Conservation (phyloP, 495 filamentous ascomycete genomes). For the Aspergillus panamensis region DNA sequence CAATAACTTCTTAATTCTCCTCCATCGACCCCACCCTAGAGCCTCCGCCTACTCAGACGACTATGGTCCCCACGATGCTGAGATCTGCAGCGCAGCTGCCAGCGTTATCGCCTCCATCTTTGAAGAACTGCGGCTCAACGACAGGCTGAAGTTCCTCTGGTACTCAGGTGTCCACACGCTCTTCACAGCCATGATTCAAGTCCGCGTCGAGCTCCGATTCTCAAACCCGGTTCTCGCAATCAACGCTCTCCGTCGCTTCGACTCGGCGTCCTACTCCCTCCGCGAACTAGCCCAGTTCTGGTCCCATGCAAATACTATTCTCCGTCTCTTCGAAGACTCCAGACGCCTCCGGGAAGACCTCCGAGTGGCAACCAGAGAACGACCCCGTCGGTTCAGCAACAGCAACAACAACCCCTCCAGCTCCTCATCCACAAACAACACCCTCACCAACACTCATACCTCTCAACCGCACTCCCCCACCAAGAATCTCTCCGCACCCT, state of each 20-base stretch:
- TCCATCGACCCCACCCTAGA: constrained; percentile 48
- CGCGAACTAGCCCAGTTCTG: constrained; percentile 45
- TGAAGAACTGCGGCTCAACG: constrained; percentile 46
- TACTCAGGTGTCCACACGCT: constrained; percentile 46
- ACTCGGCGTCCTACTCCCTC: constrained; percentile 44
- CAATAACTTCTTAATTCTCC: constrained; percentile 49
- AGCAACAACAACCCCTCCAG: neutral
- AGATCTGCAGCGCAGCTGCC: constrained; percentile 46
- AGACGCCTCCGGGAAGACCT: constrained; percentile 46
- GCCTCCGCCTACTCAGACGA: constrained; percentile 45
- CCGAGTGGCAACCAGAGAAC: constrained; percentile 36
- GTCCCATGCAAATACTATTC: constrained; percentile 45
- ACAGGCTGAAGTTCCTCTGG: constrained; percentile 47
- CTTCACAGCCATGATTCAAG: constrained; percentile 51
- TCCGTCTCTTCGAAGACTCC: constrained; percentile 47
- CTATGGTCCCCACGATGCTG: constrained; percentile 44
- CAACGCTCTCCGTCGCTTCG: constrained; percentile 47
- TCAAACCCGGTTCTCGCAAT: constrained; percentile 50
- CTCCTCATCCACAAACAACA: constrained; percentile 6
- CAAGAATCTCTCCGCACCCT: neutral
- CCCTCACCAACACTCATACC: neutral
- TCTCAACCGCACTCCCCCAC: neutral
- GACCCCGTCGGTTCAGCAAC: constrained; percentile 33
- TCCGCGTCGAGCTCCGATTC: constrained; percentile 47
- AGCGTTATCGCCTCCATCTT: constrained; percentile 50